A percentile compares a stretch with the other conserved stretches of the same genome.
These are phyloP conservation scores for Polyporus tsugae DNA, from an alignment of 1,284 basidiomycete genomes.

Conservation along the genomic window DNA sequence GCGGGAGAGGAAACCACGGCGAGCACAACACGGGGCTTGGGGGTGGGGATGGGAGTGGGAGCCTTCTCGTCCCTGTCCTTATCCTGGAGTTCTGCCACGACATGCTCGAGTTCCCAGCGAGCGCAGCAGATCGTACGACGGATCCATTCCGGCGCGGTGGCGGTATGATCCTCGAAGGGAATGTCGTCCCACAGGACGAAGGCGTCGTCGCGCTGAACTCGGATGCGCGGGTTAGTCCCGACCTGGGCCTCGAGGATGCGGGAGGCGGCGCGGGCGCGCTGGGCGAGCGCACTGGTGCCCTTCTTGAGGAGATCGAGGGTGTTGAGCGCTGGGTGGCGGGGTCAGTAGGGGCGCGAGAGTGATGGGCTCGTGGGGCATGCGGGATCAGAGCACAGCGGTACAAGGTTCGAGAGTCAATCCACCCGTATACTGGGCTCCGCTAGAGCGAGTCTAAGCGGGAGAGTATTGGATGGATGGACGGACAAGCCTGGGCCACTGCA, in stretches of 20 bases:
- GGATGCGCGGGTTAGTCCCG: slow-evolving; percentile 78
- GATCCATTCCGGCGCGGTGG: slow-evolving; percentile 78
- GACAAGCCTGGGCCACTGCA: not conserved
- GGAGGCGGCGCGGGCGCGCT: slow-evolving; percentile 84
- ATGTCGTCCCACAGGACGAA: slow-evolving; percentile 83
- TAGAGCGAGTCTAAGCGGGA: not conserved
- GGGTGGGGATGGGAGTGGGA: not conserved
- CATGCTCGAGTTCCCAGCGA: slow-evolving; percentile 68
- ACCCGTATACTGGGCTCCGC: not conserved
- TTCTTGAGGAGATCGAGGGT: slow-evolving; percentile 96
- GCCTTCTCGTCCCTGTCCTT: slow-evolving; percentile 24
- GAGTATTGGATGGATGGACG: not conserved
- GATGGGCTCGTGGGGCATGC: not conserved
- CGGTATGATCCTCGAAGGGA: slow-evolving; percentile 47
- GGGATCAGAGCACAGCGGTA: not conserved
- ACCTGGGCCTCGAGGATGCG: slow-evolving; percentile 85
- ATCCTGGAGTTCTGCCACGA: slow-evolving; percentile 28
- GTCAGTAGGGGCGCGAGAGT: slow-evolving; percentile 7
- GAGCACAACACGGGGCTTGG: slow-evolving; percentile 59
- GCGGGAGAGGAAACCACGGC: slow-evolving; percentile 56
- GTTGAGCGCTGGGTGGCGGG: slow-evolving; percentile 71
- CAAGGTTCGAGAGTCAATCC: not conserved
- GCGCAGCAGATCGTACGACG: slow-evolving; percentile 83
- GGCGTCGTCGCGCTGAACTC: slow-evolving; percentile 80
- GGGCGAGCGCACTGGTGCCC: slow-evolving; percentile 79